These are phyloP conservation scores for Zea mays DNA, from an alignment of 176 grass and related monocot species.

Conservation along the genomic window Zm-B73-REFERENCE-NAM-5.0 NC_050103.1:121598501-121599000, in stretches of 20 bases:
- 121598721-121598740: conserved; percentile 59
- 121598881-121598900: conserved; percentile 55
- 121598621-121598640: conserved; percentile 49
- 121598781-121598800: conserved; percentile 72
- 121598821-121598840: conserved; percentile 55
- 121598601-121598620: conserved; percentile 38
- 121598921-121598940: conserved; percentile 3
- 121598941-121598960: conserved; percentile 44
- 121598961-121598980: conserved; percentile 53
- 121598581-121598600: conserved; percentile 62
- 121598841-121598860: conserved; percentile 80
- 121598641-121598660: conserved; percentile 95
- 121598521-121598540: conserved; percentile 81
- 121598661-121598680: conserved; percentile 92
- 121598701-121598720: conserved; percentile 39
- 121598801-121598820: conserved; percentile 54
- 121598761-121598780: conserved; percentile 27
- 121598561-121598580: conserved; percentile 55
- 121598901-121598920: conserved; percentile 52
- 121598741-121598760: conserved; percentile 80
- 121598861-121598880: conserved; percentile 53
- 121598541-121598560: conserved; percentile 90
- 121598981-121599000: conserved; percentile 35
- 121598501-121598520: conserved; percentile 5
- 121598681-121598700: conserved; percentile 52